These are phyloP conservation scores for Aschersonia sp. DNA, from an alignment of 2,329 filamentous ascomycete species.

Conservation along the genomic window DNA sequence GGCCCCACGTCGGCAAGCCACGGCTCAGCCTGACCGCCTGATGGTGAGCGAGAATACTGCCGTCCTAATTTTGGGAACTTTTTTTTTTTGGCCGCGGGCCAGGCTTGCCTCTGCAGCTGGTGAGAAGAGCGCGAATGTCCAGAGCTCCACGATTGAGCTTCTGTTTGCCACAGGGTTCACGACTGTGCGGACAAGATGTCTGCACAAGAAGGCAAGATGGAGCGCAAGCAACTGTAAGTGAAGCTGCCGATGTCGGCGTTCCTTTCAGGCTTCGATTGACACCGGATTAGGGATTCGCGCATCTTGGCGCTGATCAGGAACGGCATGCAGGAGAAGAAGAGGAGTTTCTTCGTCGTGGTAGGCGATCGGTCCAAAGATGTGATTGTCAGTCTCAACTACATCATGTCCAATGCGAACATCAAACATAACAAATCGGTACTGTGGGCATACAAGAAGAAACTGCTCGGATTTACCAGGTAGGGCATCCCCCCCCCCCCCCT, in stretches of 20 bases:
- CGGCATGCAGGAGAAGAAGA: constrained; percentile 88
- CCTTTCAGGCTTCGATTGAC: not conserved
- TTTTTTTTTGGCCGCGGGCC: constrained; percentile 7
- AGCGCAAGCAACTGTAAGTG: constrained; percentile 40
- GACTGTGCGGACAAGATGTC: constrained; percentile 3
- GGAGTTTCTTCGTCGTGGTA: constrained; percentile 94
- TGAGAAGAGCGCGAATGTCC: not conserved
- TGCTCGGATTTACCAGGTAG: constrained; percentile 76
- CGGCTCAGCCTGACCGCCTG: constrained; percentile 16
- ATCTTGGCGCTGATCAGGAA: constrained; percentile 86
- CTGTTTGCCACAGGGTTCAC: not conserved
- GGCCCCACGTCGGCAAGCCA: no score
- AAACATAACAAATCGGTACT: constrained; percentile 86
- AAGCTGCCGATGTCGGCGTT: not conserved
- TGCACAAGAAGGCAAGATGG: constrained; percentile 26
- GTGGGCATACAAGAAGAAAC: constrained; percentile 98
- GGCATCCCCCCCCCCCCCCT: not conserved
- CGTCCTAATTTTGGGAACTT: constrained; percentile 24
- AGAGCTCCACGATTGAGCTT: no score
- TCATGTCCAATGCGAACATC: constrained; percentile 78
- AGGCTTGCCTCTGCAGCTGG: not conserved
- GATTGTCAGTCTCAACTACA: constrained; percentile 85
- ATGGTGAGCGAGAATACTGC: constrained; percentile 19
- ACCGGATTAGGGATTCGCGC: constrained; percentile 56
- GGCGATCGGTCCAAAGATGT: constrained; percentile 88